phyloP scores from a whole-genome alignment of 768 basidiomycete species.

The Tylopilus balloui region DNA sequence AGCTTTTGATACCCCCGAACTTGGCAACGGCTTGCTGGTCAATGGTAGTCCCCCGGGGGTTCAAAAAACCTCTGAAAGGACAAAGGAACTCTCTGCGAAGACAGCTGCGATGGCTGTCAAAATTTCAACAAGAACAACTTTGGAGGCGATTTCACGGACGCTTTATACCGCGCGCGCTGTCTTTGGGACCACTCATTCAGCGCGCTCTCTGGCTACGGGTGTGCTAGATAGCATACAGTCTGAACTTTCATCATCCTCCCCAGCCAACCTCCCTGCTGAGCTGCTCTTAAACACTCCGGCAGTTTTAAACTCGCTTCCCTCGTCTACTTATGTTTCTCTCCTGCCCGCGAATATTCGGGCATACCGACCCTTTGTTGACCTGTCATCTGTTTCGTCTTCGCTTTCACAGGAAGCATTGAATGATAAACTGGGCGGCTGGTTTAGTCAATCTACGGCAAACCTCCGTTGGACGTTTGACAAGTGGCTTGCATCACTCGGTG shows the following conservation, averaged over 20 bases:
- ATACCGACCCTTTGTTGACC: conserved; percentile 85
- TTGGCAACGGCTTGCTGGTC: conserved; percentile 30
- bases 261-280: conserved; percentile 40
- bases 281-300: conserved; percentile 62
- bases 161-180: conserved; percentile 52
- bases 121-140: conserved; percentile 45
- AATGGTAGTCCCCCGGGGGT: conserved; percentile 36
- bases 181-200: conserved; percentile 41
- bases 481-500: conserved; percentile 60
- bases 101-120: conserved; percentile 47
- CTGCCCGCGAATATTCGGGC: conserved; percentile 65
- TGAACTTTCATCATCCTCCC: conserved; percentile 33
- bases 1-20: conserved; percentile 19
- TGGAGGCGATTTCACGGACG: conserved; percentile 58
- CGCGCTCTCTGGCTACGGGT: conserved; percentile 46
- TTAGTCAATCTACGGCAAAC: conserved; percentile 44
- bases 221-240: conserved; percentile 63
- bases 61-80: conserved; percentile 1
- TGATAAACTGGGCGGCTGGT: conserved; percentile 59
- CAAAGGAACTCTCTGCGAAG: conserved; percentile 24
- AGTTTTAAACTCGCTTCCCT: conserved; percentile 69
- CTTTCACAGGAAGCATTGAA: conserved; percentile 42
- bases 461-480: conserved; percentile 43
- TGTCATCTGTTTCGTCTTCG: conserved; percentile 52
- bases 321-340: conserved; percentile 76